These are phyloP conservation scores for Allomyces macrogynus DNA, from an alignment of 192 early-diverging fungal species.

Conservation along the genomic window DNA sequence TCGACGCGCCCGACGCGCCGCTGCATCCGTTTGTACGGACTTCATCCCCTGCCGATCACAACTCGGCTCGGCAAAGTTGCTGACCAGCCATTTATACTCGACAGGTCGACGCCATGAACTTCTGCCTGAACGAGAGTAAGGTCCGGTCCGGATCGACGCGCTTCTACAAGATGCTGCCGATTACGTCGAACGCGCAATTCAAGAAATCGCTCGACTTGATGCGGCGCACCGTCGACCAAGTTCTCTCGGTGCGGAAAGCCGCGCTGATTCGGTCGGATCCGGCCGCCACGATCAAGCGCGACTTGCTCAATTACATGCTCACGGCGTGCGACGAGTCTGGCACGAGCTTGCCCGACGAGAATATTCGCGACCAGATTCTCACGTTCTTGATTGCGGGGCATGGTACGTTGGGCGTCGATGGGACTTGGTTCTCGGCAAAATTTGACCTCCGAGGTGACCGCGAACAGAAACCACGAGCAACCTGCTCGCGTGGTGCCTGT, in stretches of 20 bases:
- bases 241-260: slow-evolving; percentile 16
- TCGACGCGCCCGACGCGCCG: slow-evolving; percentile 8
- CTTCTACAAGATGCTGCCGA: slow-evolving; percentile 23
- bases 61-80: too few species aligned
- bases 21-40: slow-evolving; percentile 14
- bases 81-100: too few species aligned
- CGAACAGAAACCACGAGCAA: slow-evolving; percentile 26
- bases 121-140: slow-evolving; percentile 12
- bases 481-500: slow-evolving; percentile 28
- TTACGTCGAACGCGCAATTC: slow-evolving; percentile 16
- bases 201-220: slow-evolving; percentile 17
- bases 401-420: not conserved
- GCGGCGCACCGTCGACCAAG: slow-evolving; percentile 21
- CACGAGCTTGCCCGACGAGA: slow-evolving; percentile 12
- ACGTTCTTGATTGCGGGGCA: slow-evolving; percentile 40
- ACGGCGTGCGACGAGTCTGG: slow-evolving; percentile 18
- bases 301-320: slow-evolving; percentile 35
- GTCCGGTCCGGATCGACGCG: slow-evolving; percentile 11
- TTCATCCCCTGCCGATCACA: too few species aligned
- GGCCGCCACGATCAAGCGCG: slow-evolving; percentile 8
- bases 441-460: too few species aligned
- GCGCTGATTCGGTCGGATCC: slow-evolving; percentile 9
- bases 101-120: slow-evolving; percentile 12
- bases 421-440: too few species aligned
- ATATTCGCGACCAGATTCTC: slow-evolving; percentile 40